Percentiles rank a stretch among this genome's conserved stretches.
Evolutionary conservation across 352 stramenopile genomes (phyloP).

Genomic region (Achlya hypogyna): DNA sequence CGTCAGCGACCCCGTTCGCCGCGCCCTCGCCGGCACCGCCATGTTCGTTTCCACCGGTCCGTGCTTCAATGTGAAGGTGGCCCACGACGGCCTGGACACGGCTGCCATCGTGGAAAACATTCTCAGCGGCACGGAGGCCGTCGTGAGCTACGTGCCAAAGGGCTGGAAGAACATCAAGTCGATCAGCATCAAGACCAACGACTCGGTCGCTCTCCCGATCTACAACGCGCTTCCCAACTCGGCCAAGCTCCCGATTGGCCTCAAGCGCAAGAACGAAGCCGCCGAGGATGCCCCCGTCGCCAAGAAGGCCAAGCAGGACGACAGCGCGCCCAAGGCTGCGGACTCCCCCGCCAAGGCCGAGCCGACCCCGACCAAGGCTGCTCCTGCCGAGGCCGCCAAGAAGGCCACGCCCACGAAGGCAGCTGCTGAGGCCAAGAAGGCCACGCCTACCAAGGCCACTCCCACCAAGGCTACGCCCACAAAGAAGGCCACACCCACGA

Average conservation of each 20-base stretch:
- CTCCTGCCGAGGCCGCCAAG: slow-evolving; percentile 23
- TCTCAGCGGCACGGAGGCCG: slow-evolving; percentile 60
- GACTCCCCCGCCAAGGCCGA: slow-evolving; percentile 23
- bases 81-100: slow-evolving; percentile 43
- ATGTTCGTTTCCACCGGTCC: slow-evolving; percentile 78
- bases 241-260: slow-evolving; percentile 47
- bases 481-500: slow-evolving; percentile 21
- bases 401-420: slow-evolving; percentile 25
- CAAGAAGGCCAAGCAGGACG: slow-evolving; percentile 23
- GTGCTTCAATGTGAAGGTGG: slow-evolving; percentile 86
- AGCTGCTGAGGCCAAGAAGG: background rate
- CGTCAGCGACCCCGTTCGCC: slow-evolving; percentile 35
- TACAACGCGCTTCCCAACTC: slow-evolving; percentile 75
- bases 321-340: slow-evolving; percentile 9
- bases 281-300: background rate
- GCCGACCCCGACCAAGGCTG: slow-evolving; percentile 16
- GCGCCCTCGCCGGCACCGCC: slow-evolving; percentile 56
- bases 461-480: slow-evolving; percentile 23
- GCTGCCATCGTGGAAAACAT: slow-evolving; percentile 73
- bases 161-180: slow-evolving; percentile 88
- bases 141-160: slow-evolving; percentile 70
- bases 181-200: slow-evolving; percentile 85
- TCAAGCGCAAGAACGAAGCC: slow-evolving; percentile 49
- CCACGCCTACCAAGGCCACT: slow-evolving; percentile 13
- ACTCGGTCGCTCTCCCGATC: slow-evolving; percentile 84